Conservation (phyloP, 2,329 filamentous ascomycete species). For the Didymella lethalis region DNA sequence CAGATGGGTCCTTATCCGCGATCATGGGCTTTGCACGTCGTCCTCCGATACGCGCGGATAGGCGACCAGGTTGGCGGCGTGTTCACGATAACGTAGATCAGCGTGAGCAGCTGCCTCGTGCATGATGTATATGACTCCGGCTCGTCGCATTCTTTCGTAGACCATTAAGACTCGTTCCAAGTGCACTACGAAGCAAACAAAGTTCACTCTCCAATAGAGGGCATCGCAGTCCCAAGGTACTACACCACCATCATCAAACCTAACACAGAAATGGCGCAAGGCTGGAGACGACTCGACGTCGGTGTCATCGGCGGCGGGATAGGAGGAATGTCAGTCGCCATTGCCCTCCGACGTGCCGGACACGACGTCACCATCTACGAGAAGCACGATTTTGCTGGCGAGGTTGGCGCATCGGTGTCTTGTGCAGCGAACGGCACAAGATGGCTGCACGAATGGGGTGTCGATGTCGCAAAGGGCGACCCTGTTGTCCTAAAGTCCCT, state of each 20-base stretch:
- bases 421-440: slow-evolving; percentile 75
- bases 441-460: slow-evolving; percentile 73
- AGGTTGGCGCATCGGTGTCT: slow-evolving; percentile 62
- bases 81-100: slow-evolving; percentile 14
- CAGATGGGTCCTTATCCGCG: slow-evolving; percentile 6
- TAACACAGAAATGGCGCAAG: slow-evolving; percentile 16
- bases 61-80: slow-evolving; percentile 14
- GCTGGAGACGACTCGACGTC: slow-evolving; percentile 42
- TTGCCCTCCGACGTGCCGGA: slow-evolving; percentile 62
- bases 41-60: slow-evolving; percentile 17
- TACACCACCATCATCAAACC: background rate
- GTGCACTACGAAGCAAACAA: background rate
- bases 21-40: slow-evolving; percentile 2
- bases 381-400: slow-evolving; percentile 69
- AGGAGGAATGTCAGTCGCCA: slow-evolving; percentile 61
- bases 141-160: background rate
- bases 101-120: background rate
- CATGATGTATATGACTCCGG: slow-evolving; percentile 10
- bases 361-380: slow-evolving; percentile 71
- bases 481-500: slow-evolving; percentile 71
- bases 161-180: background rate
- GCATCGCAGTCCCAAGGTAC: background rate
- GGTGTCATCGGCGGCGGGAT: slow-evolving; percentile 62
- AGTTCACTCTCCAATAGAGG: background rate
- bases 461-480: slow-evolving; percentile 70